These are phyloP conservation scores for Avena atlantica DNA, from an alignment of 176 grass and related monocot genomes.

Conservation along the genomic window DNA sequence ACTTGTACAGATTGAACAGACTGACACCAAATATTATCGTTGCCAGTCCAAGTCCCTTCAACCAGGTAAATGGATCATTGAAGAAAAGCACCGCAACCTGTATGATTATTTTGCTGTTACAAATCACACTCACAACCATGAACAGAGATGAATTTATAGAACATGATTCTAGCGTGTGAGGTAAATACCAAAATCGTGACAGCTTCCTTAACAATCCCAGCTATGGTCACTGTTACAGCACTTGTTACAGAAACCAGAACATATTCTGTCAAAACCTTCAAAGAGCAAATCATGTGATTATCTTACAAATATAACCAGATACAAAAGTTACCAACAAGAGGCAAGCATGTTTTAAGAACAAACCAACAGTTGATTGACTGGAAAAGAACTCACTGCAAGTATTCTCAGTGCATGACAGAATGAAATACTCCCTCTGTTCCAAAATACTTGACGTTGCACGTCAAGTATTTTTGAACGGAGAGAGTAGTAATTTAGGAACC, in stretches of 20 bases:
- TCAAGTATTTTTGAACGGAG: too few species aligned
- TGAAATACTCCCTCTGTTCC: neutral
- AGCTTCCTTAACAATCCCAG: slow-evolving; percentile 94
- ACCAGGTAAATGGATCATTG: slow-evolving; percentile 92
- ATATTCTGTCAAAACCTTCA: slow-evolving; percentile 98
- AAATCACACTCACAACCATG: slow-evolving; percentile 2
- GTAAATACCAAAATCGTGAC: slow-evolving; percentile 90
- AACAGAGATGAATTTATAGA: slow-evolving; percentile 29
- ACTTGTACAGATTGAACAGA: slow-evolving; percentile 97
- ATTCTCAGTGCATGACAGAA: neutral
- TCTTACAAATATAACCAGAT: slow-evolving; percentile 15
- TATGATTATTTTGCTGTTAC: slow-evolving; percentile 12
- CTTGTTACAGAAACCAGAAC: slow-evolving; percentile 93
- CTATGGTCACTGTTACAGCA: slow-evolving; percentile 92
- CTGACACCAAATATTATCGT: slow-evolving; percentile 85
- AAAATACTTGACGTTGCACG: too few species aligned
- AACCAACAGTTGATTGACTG: slow-evolving; percentile 6
- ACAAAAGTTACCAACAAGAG: neutral
- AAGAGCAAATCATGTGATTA: slow-evolving; percentile 12
- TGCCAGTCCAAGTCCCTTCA: slow-evolving; percentile 81
- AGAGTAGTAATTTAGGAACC: neutral
- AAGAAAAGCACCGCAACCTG: slow-evolving; percentile 98
- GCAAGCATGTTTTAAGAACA: slow-evolving; percentile 6
- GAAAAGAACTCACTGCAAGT: slow-evolving; percentile 10
- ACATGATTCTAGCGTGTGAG: neutral